Conservation (phyloP, 2,329 filamentous ascomycete genomes). For the Beauveria bassiana region DNA sequence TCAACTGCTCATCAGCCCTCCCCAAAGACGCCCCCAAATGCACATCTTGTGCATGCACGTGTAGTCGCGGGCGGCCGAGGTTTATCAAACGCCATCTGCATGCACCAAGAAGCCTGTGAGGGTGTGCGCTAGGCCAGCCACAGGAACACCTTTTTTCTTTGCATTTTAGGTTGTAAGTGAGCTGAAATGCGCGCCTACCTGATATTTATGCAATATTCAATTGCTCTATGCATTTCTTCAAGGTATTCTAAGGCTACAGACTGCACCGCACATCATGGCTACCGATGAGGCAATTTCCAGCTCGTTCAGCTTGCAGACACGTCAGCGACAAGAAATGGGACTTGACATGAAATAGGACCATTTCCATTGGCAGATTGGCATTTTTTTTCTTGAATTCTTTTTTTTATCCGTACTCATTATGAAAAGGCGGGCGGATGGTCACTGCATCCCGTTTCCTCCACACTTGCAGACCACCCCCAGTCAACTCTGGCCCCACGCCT, state of each 20-base stretch:
- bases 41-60: neutral
- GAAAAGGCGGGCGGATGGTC: neutral
- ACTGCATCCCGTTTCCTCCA: neutral
- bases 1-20: no score
- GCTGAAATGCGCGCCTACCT: neutral
- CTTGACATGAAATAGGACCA: neutral
- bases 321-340: neutral
- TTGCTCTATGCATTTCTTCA: neutral
- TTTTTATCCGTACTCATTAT: no score
- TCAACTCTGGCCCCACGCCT: neutral
- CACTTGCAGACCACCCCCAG: neutral
- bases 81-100: neutral
- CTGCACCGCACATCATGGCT: neutral
- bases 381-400: neutral
- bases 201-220: neutral
- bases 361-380: neutral
- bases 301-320: neutral
- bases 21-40: neutral
- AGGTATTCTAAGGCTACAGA: neutral
- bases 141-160: neutral
- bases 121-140: conserved; percentile 6
- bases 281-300: neutral
- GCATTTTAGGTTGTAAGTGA: neutral
- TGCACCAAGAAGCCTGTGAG: neutral
- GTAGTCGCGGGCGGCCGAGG: conserved; percentile 1